Percentiles rank a stretch among this genome's conserved stretches.
Conservation (phyloP, 2,329 filamentous ascomycete species). For the Stachybotrys elegans region DNA sequence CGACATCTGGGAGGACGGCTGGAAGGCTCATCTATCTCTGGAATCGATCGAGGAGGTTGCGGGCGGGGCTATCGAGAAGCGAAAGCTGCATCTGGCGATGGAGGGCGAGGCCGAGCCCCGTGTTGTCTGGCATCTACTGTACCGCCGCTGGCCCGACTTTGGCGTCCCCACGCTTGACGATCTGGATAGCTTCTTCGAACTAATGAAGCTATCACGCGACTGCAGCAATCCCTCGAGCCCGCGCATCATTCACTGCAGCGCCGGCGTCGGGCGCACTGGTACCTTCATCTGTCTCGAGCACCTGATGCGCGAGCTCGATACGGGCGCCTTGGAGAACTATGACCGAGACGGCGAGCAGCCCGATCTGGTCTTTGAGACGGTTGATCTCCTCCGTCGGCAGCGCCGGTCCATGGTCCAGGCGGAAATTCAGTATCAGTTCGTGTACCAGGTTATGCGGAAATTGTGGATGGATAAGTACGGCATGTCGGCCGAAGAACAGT, state of each 20-base stretch:
- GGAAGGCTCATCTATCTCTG: constrained; percentile 64
- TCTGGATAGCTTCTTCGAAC: constrained; percentile 60
- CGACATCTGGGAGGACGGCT: constrained; percentile 61
- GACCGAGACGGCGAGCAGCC: constrained; percentile 23
- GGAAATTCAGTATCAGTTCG: constrained; percentile 75
- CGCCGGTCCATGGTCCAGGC: constrained; percentile 94
- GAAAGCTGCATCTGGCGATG: constrained; percentile 62
- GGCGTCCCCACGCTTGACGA: constrained; percentile 69
- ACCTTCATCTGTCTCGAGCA: constrained; percentile 97
- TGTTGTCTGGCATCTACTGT: constrained; percentile 78
- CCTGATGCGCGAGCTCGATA: constrained; percentile 74
- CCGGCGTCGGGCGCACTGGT: constrained; percentile 87
- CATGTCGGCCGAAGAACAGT: constrained; percentile 21
- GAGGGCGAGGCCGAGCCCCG: constrained; percentile 42
- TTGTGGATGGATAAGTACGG: constrained; percentile 65
- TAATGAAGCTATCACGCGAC: constrained; percentile 63
- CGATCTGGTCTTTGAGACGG: constrained; percentile 73
- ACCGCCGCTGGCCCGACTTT: constrained; percentile 87
- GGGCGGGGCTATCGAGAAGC: constrained; percentile 62
- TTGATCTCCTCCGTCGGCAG: constrained; percentile 78
- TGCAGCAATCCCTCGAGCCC: constrained; percentile 53
- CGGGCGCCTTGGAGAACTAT: constrained; percentile 58
- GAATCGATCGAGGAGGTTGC: constrained; percentile 53
- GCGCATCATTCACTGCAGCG: constrained; percentile 81
- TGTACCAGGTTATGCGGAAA: constrained; percentile 81